Base-by-base conservation (phyloP, 352 stramenopile genomes). In the Phytophthora vignae region DNA sequence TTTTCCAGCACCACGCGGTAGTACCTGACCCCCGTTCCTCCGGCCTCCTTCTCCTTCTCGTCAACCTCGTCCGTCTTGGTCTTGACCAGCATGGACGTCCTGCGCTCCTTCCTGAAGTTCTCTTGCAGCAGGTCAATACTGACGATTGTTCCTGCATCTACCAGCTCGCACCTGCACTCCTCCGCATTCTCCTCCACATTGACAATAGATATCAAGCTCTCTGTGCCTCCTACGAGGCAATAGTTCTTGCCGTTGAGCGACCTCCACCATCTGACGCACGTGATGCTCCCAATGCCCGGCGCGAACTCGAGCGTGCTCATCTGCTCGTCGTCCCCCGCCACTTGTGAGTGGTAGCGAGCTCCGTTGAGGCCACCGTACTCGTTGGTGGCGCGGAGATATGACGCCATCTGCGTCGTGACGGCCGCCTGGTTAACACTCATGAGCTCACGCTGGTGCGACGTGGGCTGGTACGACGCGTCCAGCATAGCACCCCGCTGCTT, bases 271-370 rank as follows among this genome's bases (percentile, higher is more conserved):
- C 85, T 55, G 3, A 82, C 70, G 66, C 87, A 95, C 65, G 83
- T 91, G 59, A 91, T 81, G 0, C 60, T 67, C 6, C 88, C 88
- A 63, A 96, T 89, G 31, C 88, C 90, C 5, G 77, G 69, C 0
- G 85, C 84, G 54, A 96, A 95, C 74, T 93, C 88, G 17, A 96
- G 76, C 36, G 82, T 92, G 67, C 88, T 95, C 86, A 96, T 92
- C 71, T 96, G 87, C 64, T 92, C 78, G 36, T 94, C 74, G 48
- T 96, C 90, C 14, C 88, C 87, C 0, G 90, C 84, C 12, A 96
- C 88, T 49, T 91, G 85, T 12, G 88, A 95, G 61, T 91, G 81
- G 71, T 96, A 96, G 6, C 88, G 77, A 55, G 90, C 88, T 54
- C 87, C 90, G 61, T 96, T 95, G 11, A 93, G 76, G 0, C 90